Conservation (phyloP, 495 filamentous ascomycete genomes). For the Daldinia grandis region DNA sequence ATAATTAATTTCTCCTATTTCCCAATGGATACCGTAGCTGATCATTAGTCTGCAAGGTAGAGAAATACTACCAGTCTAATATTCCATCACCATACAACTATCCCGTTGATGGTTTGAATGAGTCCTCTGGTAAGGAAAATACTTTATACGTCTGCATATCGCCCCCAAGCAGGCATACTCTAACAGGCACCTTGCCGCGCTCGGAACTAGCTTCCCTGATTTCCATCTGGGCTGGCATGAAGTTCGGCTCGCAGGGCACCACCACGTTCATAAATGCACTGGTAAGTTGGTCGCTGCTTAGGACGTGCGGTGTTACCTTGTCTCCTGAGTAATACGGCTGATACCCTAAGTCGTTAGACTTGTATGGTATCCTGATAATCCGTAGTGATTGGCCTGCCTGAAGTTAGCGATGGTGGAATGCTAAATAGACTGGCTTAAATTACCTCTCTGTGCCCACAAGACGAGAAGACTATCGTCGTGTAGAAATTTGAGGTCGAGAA, state of each 20-base stretch:
- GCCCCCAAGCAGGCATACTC: slow-evolving; percentile 56
- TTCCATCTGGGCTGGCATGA: slow-evolving; percentile 59
- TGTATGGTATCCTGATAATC: slow-evolving; percentile 42
- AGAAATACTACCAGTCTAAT: background rate
- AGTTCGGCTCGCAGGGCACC: slow-evolving; percentile 47
- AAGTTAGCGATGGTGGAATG: background rate
- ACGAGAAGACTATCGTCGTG: slow-evolving; percentile 54
- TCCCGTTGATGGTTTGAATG: slow-evolving; percentile 15
- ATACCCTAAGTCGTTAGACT: slow-evolving; percentile 40
- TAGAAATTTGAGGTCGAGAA: slow-evolving; percentile 61
- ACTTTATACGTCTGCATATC: slow-evolving; percentile 55
- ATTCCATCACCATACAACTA: background rate
- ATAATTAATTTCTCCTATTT: no score
- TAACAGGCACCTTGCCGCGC: slow-evolving; percentile 49
- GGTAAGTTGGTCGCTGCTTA: slow-evolving; percentile 39
- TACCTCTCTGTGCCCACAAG: slow-evolving; percentile 54
- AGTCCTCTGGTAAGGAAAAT: slow-evolving; percentile 49
- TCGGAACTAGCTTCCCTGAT: slow-evolving; percentile 48
- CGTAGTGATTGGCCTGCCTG: slow-evolving; percentile 36
- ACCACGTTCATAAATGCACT: slow-evolving; percentile 31
- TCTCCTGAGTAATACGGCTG: slow-evolving; percentile 30
- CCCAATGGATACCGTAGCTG: background rate
- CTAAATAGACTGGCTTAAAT: background rate
- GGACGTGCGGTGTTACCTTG: slow-evolving; percentile 30
- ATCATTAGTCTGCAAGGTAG: background rate